Percentiles rank a stretch among this genome's conserved stretches.
Conservation (phyloP, 2,329 filamentous ascomycete species). For the Phaeosphaeriaceae sp. region DNA sequence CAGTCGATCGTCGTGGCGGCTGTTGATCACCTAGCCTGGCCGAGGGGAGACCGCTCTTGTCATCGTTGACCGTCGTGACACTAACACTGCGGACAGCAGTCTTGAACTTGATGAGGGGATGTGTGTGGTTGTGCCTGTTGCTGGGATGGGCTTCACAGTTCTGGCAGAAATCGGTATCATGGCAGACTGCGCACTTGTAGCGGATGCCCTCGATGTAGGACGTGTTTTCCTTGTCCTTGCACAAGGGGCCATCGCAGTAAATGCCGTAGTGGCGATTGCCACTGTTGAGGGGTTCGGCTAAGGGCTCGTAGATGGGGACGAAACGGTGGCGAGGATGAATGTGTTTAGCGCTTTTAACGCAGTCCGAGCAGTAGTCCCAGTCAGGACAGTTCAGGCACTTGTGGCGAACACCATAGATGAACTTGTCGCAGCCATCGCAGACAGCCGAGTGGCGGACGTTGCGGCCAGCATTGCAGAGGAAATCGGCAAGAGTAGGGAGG, state of each 20-base stretch:
- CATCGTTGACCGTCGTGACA: conserved; percentile 83
- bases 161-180: conserved; percentile 94
- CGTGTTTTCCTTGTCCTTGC: conserved; percentile 64
- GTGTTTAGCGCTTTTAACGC: conserved; percentile 69
- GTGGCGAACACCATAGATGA: conserved; percentile 87
- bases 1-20: conserved; percentile 51
- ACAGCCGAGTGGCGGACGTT: conserved; percentile 84
- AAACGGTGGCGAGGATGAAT: conserved; percentile 88
- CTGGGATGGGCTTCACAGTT: conserved; percentile 87
- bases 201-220: conserved; percentile 80
- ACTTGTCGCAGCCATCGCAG: conserved; percentile 92
- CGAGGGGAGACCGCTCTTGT: conserved; percentile 69
- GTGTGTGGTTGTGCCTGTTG: conserved; percentile 91
- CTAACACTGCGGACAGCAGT: conserved; percentile 87
- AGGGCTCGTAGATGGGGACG: conserved; percentile 80
- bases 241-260: conserved; percentile 93
- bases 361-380: conserved; percentile 91
- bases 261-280: conserved; percentile 77
- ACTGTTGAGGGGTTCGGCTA: conserved; percentile 56
- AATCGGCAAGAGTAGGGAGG: conserved; percentile 64
- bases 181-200: conserved; percentile 97
- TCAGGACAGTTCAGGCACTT: conserved; percentile 98
- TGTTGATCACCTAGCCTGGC: conserved; percentile 75
- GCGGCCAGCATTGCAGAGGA: conserved; percentile 79
- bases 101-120: conserved; percentile 96